Evolutionary conservation across 2,329 filamentous ascomycete species (phyloP).

Genomic region (Diplodia intermedia): DNA sequence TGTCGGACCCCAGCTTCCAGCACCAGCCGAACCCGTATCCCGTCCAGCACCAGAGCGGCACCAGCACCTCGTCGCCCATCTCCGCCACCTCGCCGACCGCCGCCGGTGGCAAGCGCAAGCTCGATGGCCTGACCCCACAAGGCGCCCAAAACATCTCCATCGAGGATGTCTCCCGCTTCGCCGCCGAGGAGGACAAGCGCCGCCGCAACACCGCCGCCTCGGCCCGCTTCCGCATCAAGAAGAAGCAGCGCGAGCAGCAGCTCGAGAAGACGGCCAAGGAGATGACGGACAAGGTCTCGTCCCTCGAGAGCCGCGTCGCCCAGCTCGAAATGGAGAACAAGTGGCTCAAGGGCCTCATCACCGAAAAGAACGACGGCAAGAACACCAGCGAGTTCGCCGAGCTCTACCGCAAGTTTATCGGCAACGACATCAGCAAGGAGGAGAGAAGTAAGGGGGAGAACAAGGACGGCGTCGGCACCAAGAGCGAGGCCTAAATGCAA

Average conservation of each 20-base stretch:
- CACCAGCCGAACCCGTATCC: conserved; percentile 40
- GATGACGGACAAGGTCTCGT: conserved; percentile 56
- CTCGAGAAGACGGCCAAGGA: conserved; percentile 60
- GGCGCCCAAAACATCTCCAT: conserved; percentile 45
- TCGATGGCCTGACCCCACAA: conserved; percentile 42
- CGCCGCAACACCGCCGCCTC: conserved; percentile 61
- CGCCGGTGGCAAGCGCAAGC: conserved; percentile 54
- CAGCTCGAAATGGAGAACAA: conserved; percentile 61
- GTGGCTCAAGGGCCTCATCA: conserved; percentile 60
- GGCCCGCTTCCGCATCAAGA: conserved; percentile 61
- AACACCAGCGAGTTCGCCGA: conserved; percentile 44
- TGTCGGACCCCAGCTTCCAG: conserved; percentile 42
- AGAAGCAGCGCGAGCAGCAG: conserved; percentile 62
- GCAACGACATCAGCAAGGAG: conserved; percentile 41
- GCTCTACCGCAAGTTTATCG: conserved; percentile 42
- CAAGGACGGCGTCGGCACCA: conserved; percentile 49
- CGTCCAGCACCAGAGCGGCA: conserved; percentile 38
- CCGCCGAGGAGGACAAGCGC: conserved; percentile 61
- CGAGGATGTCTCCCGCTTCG: conserved; percentile 55
- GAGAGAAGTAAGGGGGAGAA: conserved; percentile 47
- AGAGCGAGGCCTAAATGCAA: conserved; percentile 39
- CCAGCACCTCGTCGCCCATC: conserved; percentile 42
- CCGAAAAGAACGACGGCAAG: conserved; percentile 55
- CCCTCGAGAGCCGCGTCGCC: conserved; percentile 55
- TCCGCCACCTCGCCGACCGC: conserved; percentile 38